Evolutionary conservation across 2,329 filamentous ascomycete species (phyloP).

Genomic region (Chrysoporthe deuterocubensis): DNA sequence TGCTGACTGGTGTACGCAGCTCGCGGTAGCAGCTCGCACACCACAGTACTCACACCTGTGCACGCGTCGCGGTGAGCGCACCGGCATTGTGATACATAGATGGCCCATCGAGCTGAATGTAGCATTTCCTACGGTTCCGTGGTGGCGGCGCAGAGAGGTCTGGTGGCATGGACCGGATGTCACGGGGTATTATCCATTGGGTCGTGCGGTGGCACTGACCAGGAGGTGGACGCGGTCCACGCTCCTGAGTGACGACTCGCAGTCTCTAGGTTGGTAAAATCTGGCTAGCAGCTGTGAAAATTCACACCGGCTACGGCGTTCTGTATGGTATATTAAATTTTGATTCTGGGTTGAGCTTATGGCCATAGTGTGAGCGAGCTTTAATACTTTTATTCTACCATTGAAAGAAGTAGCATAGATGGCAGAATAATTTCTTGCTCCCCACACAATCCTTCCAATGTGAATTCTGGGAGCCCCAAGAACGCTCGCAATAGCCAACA

Average conservation of each 20-base stretch:
- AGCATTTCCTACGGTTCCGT: neutral
- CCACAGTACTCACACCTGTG: conserved; percentile 4
- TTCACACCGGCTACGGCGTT: neutral
- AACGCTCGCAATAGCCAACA: neutral
- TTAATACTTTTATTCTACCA: too few relatives aligned
- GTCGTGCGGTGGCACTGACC: neutral
- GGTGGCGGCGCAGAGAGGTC: neutral
- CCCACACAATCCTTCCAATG: neutral
- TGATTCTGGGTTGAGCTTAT: too few relatives aligned
- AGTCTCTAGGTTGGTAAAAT: neutral
- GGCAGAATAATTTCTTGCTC: neutral
- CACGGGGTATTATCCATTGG: neutral
- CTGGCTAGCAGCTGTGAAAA: neutral
- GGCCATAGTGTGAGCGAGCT: neutral
- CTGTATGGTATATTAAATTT: neutral
- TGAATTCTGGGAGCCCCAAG: neutral
- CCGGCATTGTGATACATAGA: neutral
- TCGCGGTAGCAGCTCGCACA: neutral
- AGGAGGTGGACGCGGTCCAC: conserved; percentile 11
- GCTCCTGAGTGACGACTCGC: conserved; percentile 3
- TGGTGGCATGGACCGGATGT: conserved; percentile 7
- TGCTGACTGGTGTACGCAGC: neutral
- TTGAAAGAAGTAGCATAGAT: neutral
- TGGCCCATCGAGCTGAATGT: conserved; percentile 10
- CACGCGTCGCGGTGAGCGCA: conserved; percentile 5